Conservation (phyloP, 2,329 filamentous ascomycete species). For the Scedosporium dehoogii region DNA sequence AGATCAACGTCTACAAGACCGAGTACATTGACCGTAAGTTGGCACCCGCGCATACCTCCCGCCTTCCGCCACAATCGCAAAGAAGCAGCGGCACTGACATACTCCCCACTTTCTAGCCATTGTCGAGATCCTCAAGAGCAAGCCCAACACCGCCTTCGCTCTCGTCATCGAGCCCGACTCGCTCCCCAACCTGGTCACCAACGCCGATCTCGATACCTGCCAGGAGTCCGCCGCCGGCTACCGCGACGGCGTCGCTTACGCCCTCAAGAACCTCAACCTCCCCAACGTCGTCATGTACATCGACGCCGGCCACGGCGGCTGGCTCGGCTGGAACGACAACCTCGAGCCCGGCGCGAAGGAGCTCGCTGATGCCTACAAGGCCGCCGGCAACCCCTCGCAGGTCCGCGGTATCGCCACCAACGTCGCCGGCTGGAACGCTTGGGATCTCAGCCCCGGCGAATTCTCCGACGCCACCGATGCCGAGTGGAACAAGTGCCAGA, state of each 20-base stretch:
- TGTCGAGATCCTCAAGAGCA: conserved; percentile 37
- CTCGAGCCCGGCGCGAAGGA: conserved; percentile 31
- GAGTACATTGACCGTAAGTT: conserved; percentile 29
- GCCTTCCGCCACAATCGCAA: neutral
- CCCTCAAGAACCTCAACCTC: conserved; percentile 44
- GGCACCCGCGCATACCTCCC: neutral
- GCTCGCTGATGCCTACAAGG: conserved; percentile 27
- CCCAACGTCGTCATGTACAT: conserved; percentile 55
- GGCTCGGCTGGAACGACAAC: conserved; percentile 55
- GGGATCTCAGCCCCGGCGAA: conserved; percentile 26
- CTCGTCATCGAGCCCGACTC: conserved; percentile 49
- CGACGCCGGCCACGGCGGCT: conserved; percentile 54
- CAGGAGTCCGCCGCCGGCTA: conserved; percentile 43
- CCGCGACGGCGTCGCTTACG: conserved; percentile 44
- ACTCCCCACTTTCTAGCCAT: conserved; percentile 25
- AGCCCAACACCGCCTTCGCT: conserved; percentile 38
- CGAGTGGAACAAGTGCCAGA: conserved; percentile 30
- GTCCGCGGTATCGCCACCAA: conserved; percentile 29
- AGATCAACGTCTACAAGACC: conserved; percentile 32
- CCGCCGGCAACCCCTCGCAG: conserved; percentile 25
- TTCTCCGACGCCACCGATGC: conserved; percentile 30
- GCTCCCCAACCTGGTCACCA: conserved; percentile 53
- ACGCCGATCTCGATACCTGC: conserved; percentile 43
- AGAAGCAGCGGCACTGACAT: conserved; percentile 10
- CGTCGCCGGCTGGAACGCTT: conserved; percentile 30